Conservation (phyloP, 345 rosid genomes). For the Firmiana major region DNA sequence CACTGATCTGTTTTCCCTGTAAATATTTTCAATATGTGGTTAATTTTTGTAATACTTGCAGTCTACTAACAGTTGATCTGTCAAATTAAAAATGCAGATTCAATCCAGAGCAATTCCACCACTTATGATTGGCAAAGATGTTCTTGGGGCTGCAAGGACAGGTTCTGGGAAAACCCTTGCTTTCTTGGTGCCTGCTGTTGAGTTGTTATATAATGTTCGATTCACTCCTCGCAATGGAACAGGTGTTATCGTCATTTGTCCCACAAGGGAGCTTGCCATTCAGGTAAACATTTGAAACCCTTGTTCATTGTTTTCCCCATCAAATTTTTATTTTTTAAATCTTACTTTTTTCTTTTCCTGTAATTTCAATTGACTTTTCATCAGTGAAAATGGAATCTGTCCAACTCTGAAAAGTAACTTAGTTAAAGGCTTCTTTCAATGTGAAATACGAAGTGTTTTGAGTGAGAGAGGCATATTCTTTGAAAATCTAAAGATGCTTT, state of each 20-base stretch:
- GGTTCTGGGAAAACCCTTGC: slow-evolving; percentile 99
- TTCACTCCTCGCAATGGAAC: slow-evolving; percentile 80
- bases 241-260: slow-evolving; percentile 88
- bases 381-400: not conserved
- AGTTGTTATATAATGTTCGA: slow-evolving; percentile 60
- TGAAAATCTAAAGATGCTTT: not conserved
- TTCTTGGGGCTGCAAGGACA: slow-evolving; percentile 95
- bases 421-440: not conserved
- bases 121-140: slow-evolving; percentile 83
- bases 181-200: slow-evolving; percentile 85
- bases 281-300: slow-evolving; percentile 48
- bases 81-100: slow-evolving; percentile 45
- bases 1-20: not conserved
- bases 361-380: not conserved
- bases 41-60: not conserved
- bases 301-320: not conserved
- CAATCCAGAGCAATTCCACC: slow-evolving; percentile 86
- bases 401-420: not conserved
- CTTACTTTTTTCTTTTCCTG: not conserved
- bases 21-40: too few species aligned
- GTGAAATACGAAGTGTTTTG: not conserved
- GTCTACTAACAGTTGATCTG: not conserved
- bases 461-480: not conserved
- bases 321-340: not conserved
- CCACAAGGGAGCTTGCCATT: slow-evolving; percentile 96